A percentile compares a stretch with the other conserved stretches of the same genome.
These are phyloP conservation scores for Eleusine coracana DNA, from an alignment of 176 grass and related monocot genomes.

Conservation along the genomic window DNA sequence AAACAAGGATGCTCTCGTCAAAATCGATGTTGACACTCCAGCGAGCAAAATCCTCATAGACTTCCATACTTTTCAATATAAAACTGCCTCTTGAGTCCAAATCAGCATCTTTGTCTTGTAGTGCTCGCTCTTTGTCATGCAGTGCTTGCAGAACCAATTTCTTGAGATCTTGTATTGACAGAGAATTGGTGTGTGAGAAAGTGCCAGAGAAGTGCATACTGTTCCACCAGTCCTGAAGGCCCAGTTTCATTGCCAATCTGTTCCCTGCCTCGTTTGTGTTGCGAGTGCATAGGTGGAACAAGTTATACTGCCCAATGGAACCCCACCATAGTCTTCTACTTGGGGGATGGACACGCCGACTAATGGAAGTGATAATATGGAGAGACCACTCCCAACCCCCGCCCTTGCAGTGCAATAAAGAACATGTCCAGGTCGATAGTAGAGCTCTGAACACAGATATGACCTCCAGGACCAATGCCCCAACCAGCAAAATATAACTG, in stretches of 20 bases:
- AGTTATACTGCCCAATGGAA: constrained; percentile 35
- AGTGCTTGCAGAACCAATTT: constrained; percentile 27
- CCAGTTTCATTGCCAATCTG: constrained; percentile 26
- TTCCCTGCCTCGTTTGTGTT: constrained; percentile 19
- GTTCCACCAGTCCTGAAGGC: constrained; percentile 39
- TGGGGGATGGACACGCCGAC: constrained; percentile 33
- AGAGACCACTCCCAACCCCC: constrained; percentile 29
- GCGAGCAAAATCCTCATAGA: constrained; percentile 23
- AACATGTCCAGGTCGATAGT: constrained; percentile 27
- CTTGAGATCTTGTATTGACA: constrained; percentile 32
- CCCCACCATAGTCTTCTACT: constrained; percentile 33
- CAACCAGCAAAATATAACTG: constrained; percentile 54
- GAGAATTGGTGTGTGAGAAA: neutral
- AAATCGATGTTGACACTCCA: constrained; percentile 49
- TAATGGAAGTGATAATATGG: constrained; percentile 29
- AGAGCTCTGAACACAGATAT: constrained; percentile 23
- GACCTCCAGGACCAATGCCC: constrained; percentile 46
- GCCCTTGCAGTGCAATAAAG: constrained; percentile 5
- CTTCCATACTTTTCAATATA: constrained; percentile 39
- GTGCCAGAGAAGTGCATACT: constrained; percentile 27
- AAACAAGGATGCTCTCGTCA: constrained; percentile 41
- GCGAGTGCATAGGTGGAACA: constrained; percentile 36
- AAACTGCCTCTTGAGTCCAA: constrained; percentile 43
- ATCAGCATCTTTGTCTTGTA: constrained; percentile 18
- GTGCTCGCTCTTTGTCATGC: constrained; percentile 19